phyloP scores from a whole-genome alignment of 768 basidiomycete genomes.

The Xerocomus spinulosus region DNA sequence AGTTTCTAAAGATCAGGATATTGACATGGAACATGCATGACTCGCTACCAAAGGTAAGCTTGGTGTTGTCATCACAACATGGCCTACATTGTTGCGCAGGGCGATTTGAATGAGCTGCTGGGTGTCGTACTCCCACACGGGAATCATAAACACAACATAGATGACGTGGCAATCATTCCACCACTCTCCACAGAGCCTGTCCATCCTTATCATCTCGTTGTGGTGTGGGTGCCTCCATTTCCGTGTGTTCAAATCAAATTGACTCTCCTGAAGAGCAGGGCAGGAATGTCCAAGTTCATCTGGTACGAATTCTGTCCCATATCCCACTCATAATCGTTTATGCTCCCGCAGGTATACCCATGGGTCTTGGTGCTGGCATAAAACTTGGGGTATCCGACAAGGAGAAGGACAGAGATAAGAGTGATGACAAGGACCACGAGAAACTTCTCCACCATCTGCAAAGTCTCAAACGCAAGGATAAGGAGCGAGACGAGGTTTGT shows the following conservation, averaged over 20 bases:
- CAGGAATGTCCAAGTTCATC: conserved; percentile 82
- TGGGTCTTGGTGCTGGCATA: conserved; percentile 74
- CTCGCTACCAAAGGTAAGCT: conserved; percentile 62
- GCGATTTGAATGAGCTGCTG: conserved; percentile 67
- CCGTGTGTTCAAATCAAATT: conserved; percentile 3
- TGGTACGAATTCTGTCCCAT: conserved; percentile 36
- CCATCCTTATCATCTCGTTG: conserved; percentile 77
- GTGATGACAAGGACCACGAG: conserved; percentile 31
- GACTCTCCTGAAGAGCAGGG: conserved; percentile 45
- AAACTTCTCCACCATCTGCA: conserved; percentile 25
- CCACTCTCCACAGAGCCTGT: conserved; percentile 43
- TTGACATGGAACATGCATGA: conserved; percentile 88
- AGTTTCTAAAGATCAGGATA: conserved; percentile 62
- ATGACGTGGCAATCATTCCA: conserved; percentile 36
- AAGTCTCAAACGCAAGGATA: conserved; percentile 34
- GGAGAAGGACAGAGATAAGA: conserved; percentile 33
- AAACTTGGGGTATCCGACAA: conserved; percentile 57
- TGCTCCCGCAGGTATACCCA: conserved; percentile 55
- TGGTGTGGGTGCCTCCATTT: conserved; percentile 50
- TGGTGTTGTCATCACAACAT: neutral
- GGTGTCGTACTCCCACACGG: conserved; percentile 48
- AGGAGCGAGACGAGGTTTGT: conserved; percentile 33
- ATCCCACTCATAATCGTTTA: conserved; percentile 1
- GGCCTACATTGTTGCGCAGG: conserved; percentile 39
- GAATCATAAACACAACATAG: conserved; percentile 29